Evolutionary conservation across 1,284 basidiomycete species (phyloP), one percentile per base, ranked within the genome.

Genomic region (Anthracocystis panici-leucophaei): DNA sequence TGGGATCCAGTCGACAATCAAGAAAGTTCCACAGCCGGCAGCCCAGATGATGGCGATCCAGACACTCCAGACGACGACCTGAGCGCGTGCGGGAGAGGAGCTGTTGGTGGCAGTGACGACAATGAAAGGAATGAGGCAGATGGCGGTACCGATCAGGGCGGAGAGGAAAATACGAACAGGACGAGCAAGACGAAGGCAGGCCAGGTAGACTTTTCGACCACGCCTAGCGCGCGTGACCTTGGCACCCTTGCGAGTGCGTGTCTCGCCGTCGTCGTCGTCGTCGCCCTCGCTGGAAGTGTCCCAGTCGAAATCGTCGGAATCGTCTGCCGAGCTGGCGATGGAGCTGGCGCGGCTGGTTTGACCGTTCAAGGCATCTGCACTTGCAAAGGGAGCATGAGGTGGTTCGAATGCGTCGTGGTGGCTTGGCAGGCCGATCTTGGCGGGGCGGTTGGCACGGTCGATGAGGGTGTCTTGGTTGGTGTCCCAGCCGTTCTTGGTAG

Each of bases 11-110:
- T 81, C 77, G 49, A 84, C 53, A 23, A 84, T 41, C 25, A 84
- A 42, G 56, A 84, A 82, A 18, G 82, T 84, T 16, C 75, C 80
- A 35, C 77, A 78, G 8, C 70, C 41, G 20, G 82, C 60, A n/a
- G 80, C 80, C 70, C 69, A 81, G 52, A 84, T 82, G 69, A 83
- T 84, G 50, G 81, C 63, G 21, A 84, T 57, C 82, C 82, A 84
- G 49, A 84, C 72, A 51, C 77, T 79, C 82, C 82, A 84, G 5
- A 70, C 75, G 49, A 80, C 64, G 10, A 81, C 74, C 41, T 81
- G 69, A 2, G 58, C 40, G 8, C 76, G 76, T 9, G 79, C 78
- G 11, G 69, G 31, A 1, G 65, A 62, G 4, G 44, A 29, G 33
- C 59, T 63, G 64, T 78, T 65, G 29, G 69, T 67, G 35, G 67